Evolutionary conservation across 2,329 filamentous ascomycete species (phyloP).

Genomic region (Nothomitra cinnamomea): DNA sequence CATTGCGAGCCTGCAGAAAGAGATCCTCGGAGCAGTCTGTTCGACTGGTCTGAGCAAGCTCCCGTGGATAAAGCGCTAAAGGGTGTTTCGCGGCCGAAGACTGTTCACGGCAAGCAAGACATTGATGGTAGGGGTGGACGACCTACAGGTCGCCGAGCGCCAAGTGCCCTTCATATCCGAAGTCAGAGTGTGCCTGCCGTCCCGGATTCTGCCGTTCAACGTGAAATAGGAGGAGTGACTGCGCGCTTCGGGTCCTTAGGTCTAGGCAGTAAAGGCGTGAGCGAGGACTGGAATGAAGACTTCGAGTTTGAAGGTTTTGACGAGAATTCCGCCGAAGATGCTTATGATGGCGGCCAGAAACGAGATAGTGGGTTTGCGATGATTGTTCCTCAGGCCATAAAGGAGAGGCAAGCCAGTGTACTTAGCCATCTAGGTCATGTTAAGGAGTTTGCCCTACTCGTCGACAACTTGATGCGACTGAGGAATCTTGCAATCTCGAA

Average conservation of each 20-base stretch:
- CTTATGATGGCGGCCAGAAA: constrained; percentile 16
- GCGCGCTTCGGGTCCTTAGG: constrained; percentile 72
- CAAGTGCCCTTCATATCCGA: constrained; percentile 53
- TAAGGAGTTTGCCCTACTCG: constrained; percentile 60
- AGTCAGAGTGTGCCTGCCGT: constrained; percentile 65
- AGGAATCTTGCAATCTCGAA: constrained; percentile 52
- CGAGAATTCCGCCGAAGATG: constrained; percentile 18
- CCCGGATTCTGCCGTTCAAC: constrained; percentile 37
- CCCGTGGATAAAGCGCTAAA: constrained; percentile 42
- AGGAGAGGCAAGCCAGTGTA: constrained; percentile 66
- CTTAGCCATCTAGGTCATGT: constrained; percentile 73
- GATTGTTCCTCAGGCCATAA: constrained; percentile 64
- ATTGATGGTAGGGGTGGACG: constrained; percentile 54
- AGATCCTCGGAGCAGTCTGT: constrained; percentile 45
- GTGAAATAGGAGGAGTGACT: constrained; percentile 37
- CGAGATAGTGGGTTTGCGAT: constrained; percentile 25
- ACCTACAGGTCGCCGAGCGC: constrained; percentile 45
- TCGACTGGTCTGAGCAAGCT: constrained; percentile 60
- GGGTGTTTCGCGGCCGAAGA: constrained; percentile 47
- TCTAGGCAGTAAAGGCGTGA: constrained; percentile 58
- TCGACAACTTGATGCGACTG: constrained; percentile 68
- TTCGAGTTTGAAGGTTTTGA: constrained; percentile 54
- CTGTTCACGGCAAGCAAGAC: constrained; percentile 61
- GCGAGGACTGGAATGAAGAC: constrained; percentile 81
- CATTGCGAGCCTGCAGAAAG: constrained; percentile 20